These are phyloP conservation scores for Sphagnum contortum DNA, from an alignment of 225 moss, liverwort and hornwort genomes.

Conservation along the genomic window DNA sequence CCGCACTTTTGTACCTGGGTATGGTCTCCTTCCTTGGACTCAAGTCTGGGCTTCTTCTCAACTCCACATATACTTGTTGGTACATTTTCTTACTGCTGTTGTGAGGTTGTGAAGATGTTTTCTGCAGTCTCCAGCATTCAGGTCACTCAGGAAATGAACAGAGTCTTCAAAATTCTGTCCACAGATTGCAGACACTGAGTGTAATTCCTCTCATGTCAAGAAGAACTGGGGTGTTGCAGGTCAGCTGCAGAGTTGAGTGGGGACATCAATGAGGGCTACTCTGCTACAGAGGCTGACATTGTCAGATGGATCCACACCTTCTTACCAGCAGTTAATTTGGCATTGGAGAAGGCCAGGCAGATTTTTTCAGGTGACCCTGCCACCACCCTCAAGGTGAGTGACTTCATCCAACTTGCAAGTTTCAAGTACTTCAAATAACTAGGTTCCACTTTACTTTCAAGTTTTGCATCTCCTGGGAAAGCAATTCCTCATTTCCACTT, in stretches of 20 bases:
- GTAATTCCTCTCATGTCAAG: too few relatives aligned
- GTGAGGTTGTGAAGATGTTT: too few relatives aligned
- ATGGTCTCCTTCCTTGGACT: constrained; percentile 8
- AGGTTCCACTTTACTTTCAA: not conserved
- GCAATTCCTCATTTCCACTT: too few relatives aligned
- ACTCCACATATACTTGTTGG: not conserved
- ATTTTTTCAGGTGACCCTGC: constrained; percentile 88
- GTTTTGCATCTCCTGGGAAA: too few relatives aligned
- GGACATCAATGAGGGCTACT: constrained; percentile 17
- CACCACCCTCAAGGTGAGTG: constrained; percentile 74
- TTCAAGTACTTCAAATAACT: not conserved
- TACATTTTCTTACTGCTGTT: too few relatives aligned
- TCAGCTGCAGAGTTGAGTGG: constrained; percentile 13
- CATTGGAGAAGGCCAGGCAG: constrained; percentile 54
- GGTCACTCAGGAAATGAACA: too few relatives aligned
- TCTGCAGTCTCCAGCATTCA: too few relatives aligned
- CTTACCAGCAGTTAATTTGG: constrained; percentile 70
- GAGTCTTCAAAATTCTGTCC: too few relatives aligned
- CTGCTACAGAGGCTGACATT: constrained; percentile 64
- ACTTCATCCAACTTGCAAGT: not conserved
- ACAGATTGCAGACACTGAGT: too few relatives aligned
- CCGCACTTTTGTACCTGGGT: constrained; percentile 83
- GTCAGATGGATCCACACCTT: constrained; percentile 46
- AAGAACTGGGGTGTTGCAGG: constrained; percentile 7
- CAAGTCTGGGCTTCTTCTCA: not conserved